Percentiles rank a stretch among this genome's conserved stretches.
Evolutionary conservation across 495 filamentous ascomycete species (phyloP).

Genomic region (Beverwykella pulmonaria): DNA sequence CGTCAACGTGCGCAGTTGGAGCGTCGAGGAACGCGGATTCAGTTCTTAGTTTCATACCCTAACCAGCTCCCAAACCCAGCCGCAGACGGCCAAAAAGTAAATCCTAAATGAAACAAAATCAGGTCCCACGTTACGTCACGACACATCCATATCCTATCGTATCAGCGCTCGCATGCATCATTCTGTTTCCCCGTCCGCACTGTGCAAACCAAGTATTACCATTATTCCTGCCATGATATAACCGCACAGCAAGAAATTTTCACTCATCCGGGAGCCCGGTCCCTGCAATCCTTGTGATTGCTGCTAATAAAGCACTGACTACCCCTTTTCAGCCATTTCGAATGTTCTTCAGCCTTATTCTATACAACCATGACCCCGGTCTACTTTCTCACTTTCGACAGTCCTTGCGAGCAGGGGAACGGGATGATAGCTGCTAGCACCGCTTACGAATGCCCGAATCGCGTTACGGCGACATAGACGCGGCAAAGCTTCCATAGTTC

Average conservation of each 20-base stretch:
- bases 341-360: conserved; percentile 22
- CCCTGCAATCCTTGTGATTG: conserved; percentile 3
- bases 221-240: neutral
- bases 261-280: conserved; percentile 4
- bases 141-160: neutral
- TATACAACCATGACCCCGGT: neutral
- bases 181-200: neutral
- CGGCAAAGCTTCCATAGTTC: neutral
- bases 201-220: neutral
- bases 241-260: conserved; percentile 8
- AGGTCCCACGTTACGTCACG: neutral
- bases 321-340: conserved; percentile 7
- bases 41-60: neutral
- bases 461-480: neutral
- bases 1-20: neutral
- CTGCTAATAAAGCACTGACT: conserved; percentile 6
- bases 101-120: neutral
- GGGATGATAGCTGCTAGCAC: neutral
- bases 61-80: neutral
- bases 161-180: neutral
- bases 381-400: neutral
- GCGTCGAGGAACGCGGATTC: conserved; percentile 1
- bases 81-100: neutral
- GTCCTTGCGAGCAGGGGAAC: neutral
- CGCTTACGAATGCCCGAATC: neutral